Base-by-base conservation (phyloP, 352 stramenopile species). In the Thraustochytrium striatum region DNA sequence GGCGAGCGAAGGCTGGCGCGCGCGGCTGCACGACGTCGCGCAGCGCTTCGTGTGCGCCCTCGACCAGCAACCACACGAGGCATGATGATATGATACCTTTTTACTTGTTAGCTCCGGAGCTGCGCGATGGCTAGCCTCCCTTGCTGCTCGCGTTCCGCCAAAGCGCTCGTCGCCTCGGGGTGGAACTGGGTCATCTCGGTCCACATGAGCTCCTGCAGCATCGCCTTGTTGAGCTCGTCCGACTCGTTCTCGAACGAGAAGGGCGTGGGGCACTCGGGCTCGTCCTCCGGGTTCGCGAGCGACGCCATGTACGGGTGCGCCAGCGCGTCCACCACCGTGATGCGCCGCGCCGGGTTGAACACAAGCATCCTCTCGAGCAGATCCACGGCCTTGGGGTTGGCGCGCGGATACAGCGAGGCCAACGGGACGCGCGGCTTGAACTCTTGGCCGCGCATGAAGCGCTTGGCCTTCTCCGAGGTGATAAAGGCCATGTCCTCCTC, bases 311-410 rank as follows among this genome's bases (percentile, higher is more conserved):
- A 96, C 41, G 91, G 89, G 69, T 97, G 93, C 53, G 86, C 89
- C 5, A 98, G 85, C 5, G 93, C 94, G 1, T 96, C 89, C 61
- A 93, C 87, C 21, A 97, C 93, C 0, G 89, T 96, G 81, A 97
- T 95, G 19, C 94, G 89, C 72, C 94, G 92, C 69, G 89, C 88
- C 11, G 93, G 93, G 82, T 97, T 91, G 28, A 97, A 94, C 65
- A 93, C 86, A 2, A 97, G 85, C 90, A 98, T 95, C 57, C 90
- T 91, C 69, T 95, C 82, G 30, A 98, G 83, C 58, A 97, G 72
- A 78, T 97, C 90, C 32, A 96, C 78, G 11, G 65, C 65, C 2
- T 41, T 35, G 32, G 44, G 82, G 89, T 89, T 53, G 21, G 90
- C 90, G 16, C 91, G 85, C 0, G 87, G 83, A n/a, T 86, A 85